These are phyloP conservation scores for Cicer yamashitae DNA, from an alignment of 306 rosid species.

Conservation along the genomic window DNA sequence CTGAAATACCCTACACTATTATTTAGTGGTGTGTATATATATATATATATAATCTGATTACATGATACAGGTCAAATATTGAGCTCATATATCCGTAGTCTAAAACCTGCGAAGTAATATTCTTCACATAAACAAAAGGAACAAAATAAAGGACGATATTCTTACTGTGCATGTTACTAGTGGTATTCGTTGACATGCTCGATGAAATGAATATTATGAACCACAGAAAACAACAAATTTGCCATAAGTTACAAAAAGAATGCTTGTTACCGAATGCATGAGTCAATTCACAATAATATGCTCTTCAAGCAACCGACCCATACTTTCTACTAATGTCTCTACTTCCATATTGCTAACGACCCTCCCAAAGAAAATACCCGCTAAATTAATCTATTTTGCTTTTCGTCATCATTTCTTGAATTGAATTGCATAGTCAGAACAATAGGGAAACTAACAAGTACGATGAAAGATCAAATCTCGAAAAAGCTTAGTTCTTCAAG, in stretches of 20 bases:
- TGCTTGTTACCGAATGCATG: slow-evolving; percentile 55
- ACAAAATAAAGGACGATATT: slow-evolving; percentile 3
- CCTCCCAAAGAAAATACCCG: slow-evolving; percentile 36
- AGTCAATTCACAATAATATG: slow-evolving; percentile 49
- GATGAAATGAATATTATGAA: slow-evolving; percentile 35
- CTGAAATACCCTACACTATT: too few species aligned
- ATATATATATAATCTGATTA: too few species aligned
- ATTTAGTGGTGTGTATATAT: too few species aligned
- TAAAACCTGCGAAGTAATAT: slow-evolving; percentile 11
- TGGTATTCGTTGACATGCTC: slow-evolving; percentile 47
- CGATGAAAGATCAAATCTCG: slow-evolving; percentile 37
- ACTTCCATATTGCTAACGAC: slow-evolving; percentile 53
- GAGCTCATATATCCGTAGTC: background rate
- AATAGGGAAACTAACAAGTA: slow-evolving; percentile 45
- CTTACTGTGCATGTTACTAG: slow-evolving; percentile 47
- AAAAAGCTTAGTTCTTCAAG: slow-evolving; percentile 60
- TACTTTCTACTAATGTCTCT: slow-evolving; percentile 50
- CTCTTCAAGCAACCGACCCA: slow-evolving; percentile 51
- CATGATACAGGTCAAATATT: background rate
- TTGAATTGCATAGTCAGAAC: slow-evolving; percentile 48
- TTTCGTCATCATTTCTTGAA: slow-evolving; percentile 57
- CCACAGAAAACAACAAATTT: slow-evolving; percentile 44
- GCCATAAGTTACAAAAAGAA: slow-evolving; percentile 69
- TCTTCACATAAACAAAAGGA: background rate
- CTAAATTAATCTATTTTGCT: slow-evolving; percentile 54